Conservation (phyloP, 805 yeast species). For the Metschnikowia reukaufii region DNA sequence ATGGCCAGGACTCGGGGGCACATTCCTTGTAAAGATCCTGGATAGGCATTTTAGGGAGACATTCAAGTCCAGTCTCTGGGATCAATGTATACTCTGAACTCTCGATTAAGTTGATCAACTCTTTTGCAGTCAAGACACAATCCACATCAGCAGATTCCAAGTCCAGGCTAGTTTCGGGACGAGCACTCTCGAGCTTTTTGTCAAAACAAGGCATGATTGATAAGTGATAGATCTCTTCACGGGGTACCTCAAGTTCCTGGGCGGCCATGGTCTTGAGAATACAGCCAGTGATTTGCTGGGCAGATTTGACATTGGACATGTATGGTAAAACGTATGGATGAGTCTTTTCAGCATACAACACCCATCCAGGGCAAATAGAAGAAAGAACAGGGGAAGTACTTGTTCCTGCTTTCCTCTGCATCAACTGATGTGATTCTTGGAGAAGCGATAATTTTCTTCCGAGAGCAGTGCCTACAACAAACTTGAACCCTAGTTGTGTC, state of each 20-base stretch:
- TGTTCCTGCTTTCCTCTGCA: slow-evolving; percentile 39
- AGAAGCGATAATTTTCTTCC: slow-evolving; percentile 70
- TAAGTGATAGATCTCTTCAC: slow-evolving; percentile 65
- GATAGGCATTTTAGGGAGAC: slow-evolving; percentile 4
- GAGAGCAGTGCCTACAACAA: slow-evolving; percentile 80
- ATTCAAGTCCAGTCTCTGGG: slow-evolving; percentile 17
- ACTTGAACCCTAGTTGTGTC: slow-evolving; percentile 62
- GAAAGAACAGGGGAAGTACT: slow-evolving; percentile 54
- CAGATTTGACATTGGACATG: slow-evolving; percentile 75
- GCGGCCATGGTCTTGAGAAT: slow-evolving; percentile 57
- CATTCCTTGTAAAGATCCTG: slow-evolving; percentile 25
- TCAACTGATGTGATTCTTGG: slow-evolving; percentile 41
- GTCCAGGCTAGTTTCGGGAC: slow-evolving; percentile 52
- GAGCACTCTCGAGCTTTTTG: slow-evolving; percentile 90
- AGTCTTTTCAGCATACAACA: slow-evolving; percentile 91
- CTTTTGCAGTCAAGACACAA: slow-evolving; percentile 91
- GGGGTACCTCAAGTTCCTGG: slow-evolving; percentile 26
- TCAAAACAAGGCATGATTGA: slow-evolving; percentile 97
- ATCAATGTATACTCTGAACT: slow-evolving; percentile 45
- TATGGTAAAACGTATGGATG: slow-evolving; percentile 79
- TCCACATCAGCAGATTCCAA: slow-evolving; percentile 64
- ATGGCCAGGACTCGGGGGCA: slow-evolving; percentile 68
- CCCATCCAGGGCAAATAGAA: slow-evolving; percentile 94
- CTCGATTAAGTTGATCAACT: slow-evolving; percentile 68
- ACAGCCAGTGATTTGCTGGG: slow-evolving; percentile 91